These are phyloP conservation scores for Mollisiaceae sp. DNA, from an alignment of 2,329 filamentous ascomycete species.

Conservation along the genomic window DNA sequence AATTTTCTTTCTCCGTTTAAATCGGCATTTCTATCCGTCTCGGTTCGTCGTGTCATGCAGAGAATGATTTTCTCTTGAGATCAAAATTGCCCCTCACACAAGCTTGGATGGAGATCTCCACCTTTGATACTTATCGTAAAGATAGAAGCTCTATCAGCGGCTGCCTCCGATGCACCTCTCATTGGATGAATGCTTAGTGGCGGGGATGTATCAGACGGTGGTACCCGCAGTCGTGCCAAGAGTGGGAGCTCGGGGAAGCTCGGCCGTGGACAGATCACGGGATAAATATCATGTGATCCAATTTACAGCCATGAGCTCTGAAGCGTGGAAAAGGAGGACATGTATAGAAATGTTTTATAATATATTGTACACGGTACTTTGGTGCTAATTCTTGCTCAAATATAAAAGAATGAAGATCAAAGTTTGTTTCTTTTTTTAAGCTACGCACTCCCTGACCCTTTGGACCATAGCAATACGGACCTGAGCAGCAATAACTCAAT, in stretches of 20 bases:
- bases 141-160: conserved; percentile 9
- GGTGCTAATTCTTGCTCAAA: too few species aligned
- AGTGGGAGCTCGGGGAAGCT: conserved; percentile 11
- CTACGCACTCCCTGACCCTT: too few species aligned
- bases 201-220: conserved; percentile 7
- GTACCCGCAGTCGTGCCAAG: background rate
- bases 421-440: too few species aligned
- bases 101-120: background rate
- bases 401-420: too few species aligned
- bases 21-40: conserved; percentile 1
- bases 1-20: background rate
- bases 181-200: conserved; percentile 4
- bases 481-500: too few species aligned
- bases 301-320: background rate
- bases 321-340: background rate
- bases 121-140: background rate
- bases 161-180: conserved; percentile 1
- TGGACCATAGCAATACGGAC: too few species aligned
- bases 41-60: background rate
- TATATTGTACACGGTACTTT: too few species aligned
- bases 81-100: background rate
- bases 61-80: background rate
- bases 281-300: background rate
- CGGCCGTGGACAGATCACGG: conserved; percentile 5
- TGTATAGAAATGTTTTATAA: background rate